Conservation (phyloP, 257 asterid genomes). For the Avicennia marina region DNA sequence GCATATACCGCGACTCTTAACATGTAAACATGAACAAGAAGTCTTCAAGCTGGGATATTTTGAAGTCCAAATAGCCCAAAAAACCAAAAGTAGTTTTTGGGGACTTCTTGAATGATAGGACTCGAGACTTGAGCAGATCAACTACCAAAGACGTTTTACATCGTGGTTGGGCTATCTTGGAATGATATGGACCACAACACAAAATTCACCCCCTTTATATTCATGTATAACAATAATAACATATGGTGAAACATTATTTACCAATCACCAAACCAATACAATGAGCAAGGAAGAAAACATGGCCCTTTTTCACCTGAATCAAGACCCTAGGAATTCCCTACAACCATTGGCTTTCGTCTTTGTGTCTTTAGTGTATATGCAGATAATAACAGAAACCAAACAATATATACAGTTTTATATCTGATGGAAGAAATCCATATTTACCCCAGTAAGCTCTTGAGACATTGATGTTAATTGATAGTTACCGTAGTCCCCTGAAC, state of each 20-base stretch:
- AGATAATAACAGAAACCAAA: not conserved
- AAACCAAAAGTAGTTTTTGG: not conserved
- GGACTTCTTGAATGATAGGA: slow-evolving; percentile 5
- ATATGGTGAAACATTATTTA: slow-evolving; percentile 15
- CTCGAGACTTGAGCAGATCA: slow-evolving; percentile 12
- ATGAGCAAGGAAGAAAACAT: not conserved
- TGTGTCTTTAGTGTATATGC: too few species aligned
- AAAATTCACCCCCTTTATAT: not conserved
- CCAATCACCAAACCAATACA: slow-evolving; percentile 28
- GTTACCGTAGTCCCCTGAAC: slow-evolving; percentile 29
- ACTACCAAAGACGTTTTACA: slow-evolving; percentile 14
- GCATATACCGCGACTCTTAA: too few species aligned
- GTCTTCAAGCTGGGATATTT: too few species aligned
- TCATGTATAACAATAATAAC: not conserved
- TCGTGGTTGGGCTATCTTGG: slow-evolving; percentile 5
- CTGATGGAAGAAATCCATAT: slow-evolving; percentile 30
- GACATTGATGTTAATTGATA: slow-evolving; percentile 35
- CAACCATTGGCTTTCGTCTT: too few species aligned
- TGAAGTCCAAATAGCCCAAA: too few species aligned
- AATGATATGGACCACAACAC: slow-evolving; percentile 14
- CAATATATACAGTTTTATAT: slow-evolving; percentile 26
- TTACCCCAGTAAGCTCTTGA: slow-evolving; percentile 33
- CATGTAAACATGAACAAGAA: too few species aligned
- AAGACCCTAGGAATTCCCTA: too few species aligned
- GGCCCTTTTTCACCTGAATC: too few species aligned